phyloP scores from a whole-genome alignment of 208 protist genomes.

The Spongospora subterranea region DNA sequence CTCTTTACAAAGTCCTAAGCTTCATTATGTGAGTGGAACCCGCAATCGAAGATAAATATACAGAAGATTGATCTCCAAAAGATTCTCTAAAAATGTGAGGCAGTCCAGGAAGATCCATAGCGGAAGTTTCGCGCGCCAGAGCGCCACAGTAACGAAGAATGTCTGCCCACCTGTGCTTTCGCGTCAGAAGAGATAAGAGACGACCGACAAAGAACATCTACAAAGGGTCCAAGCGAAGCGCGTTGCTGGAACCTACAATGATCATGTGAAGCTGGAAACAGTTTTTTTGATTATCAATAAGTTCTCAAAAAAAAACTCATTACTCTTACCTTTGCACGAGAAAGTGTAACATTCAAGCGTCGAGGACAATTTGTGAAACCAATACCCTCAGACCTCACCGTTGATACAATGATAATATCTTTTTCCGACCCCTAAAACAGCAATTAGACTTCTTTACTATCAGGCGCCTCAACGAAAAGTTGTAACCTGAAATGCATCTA shows the following conservation, averaged over 20 bases:
- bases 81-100: no score
- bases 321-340: background rate
- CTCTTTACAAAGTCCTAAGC: no score
- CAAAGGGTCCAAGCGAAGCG: no score
- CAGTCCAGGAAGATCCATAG: no score
- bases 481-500: constrained; percentile 15
- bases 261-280: constrained; percentile 2
- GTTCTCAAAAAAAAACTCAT: background rate
- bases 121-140: no score
- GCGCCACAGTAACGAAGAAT: no score
- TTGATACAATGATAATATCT: constrained; percentile 36
- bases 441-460: background rate
- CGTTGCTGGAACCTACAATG: constrained; percentile 36
- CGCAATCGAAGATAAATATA: no score
- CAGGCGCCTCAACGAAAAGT: background rate
- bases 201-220: no score
- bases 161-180: no score
- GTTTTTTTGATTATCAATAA: background rate
- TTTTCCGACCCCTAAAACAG: constrained; percentile 30
- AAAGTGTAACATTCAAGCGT: constrained; percentile 32
- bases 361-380: constrained; percentile 42
- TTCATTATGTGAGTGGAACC: no score
- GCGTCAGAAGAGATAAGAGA: no score
- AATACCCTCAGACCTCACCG: background rate
- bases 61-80: no score